Evolutionary conservation across 768 basidiomycete species (phyloP).

Genomic region (Lactarius sp.): DNA sequence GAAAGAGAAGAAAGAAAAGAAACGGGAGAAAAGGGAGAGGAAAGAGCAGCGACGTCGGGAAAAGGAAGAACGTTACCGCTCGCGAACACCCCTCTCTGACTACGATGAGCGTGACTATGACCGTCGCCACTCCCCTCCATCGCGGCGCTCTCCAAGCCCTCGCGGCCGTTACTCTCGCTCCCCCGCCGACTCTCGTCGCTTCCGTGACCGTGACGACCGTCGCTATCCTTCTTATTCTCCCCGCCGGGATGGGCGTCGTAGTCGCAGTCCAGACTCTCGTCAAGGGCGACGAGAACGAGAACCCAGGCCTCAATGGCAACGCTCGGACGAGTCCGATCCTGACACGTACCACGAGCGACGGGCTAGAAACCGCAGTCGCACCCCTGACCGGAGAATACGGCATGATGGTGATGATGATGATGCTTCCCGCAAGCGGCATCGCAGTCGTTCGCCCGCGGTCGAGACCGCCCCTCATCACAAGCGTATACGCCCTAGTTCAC

Average conservation of each 20-base stretch:
- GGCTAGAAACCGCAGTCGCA: slow-evolving; percentile 30
- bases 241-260: slow-evolving; percentile 30
- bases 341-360: slow-evolving; percentile 31
- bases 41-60: slow-evolving; percentile 28
- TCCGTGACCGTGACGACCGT: slow-evolving; percentile 29
- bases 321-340: slow-evolving; percentile 49
- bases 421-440: slow-evolving; percentile 38
- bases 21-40: slow-evolving; percentile 45
- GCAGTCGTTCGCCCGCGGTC: slow-evolving; percentile 36
- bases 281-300: slow-evolving; percentile 11
- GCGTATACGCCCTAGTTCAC: slow-evolving; percentile 46
- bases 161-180: slow-evolving; percentile 46
- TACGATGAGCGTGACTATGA: slow-evolving; percentile 34
- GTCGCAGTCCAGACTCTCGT: slow-evolving; percentile 20
- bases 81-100: slow-evolving; percentile 30
- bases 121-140: slow-evolving; percentile 30
- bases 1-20: slow-evolving; percentile 61
- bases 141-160: slow-evolving; percentile 43
- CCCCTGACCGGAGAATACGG: slow-evolving; percentile 26
- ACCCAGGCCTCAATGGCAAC: slow-evolving; percentile 39
- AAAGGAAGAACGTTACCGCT: slow-evolving; percentile 27
- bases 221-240: slow-evolving; percentile 26
- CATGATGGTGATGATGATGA: slow-evolving; percentile 26
- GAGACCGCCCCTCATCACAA: slow-evolving; percentile 37
- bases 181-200: slow-evolving; percentile 33